Base-by-base conservation (phyloP, 2,329 filamentous ascomycete species). In the Sodiomyces alkalinus region DNA sequence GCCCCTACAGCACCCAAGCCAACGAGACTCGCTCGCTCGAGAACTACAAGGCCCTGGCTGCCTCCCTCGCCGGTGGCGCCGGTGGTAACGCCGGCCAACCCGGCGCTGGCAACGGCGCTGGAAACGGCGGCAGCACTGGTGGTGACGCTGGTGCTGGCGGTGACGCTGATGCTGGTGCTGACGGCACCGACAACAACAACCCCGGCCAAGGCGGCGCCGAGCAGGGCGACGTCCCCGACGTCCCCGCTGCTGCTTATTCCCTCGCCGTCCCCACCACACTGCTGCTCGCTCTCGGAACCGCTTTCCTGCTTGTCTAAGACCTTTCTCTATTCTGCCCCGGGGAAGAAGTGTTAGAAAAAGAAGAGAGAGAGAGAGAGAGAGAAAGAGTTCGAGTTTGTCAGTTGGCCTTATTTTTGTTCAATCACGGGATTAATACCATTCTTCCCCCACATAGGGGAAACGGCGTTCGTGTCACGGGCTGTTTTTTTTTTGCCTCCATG, bases 21-120 rank as follows among this genome's bases (percentile, higher is more conserved):
- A 74, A 74, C 51, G 34, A 62, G 4, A 45, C 58, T 21, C 60
- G 64, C 36, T 63, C 64, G 19, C 55, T 76, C 10, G 44, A 51
- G 3, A 52, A 53, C 39, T 71, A 65, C 58, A 58, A 56, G 47
- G 58, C 63, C 17, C 41, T 47, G 19, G 26, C 33, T 11, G 40
- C 34, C n/a, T 35, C 29, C 18, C 27, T 14, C 19, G 25, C 19
- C 18, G 33, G 36, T 9, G 32, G 28, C n/a, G 38, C 34, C 10
- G 42, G 38, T 24, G 33, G 34, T 32, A 45, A 39, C 26, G 36
- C 36, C 16, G 40, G 34, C 18, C 31, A 30, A 27, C 27, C 29
- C n/a, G 41, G 45, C 30, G 33, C 38, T 6, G 39, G 37, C 25
- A 33, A 40, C 10, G 35, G 31, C 18, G 17, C 28, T 19, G 34